phyloP scores from a whole-genome alignment of 2,329 filamentous ascomycete species.

The Septoria linicola region DNA sequence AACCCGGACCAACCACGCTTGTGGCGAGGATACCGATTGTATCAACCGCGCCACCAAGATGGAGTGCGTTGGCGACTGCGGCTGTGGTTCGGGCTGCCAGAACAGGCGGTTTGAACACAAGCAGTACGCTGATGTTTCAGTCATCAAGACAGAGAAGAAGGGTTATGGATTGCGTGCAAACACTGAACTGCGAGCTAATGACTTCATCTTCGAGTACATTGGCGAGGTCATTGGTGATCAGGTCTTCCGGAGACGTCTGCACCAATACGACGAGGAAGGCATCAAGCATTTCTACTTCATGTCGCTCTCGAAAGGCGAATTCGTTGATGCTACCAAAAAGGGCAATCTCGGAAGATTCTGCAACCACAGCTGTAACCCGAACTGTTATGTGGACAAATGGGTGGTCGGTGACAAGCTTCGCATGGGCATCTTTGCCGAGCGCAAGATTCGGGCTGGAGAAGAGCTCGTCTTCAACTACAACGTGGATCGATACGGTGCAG shows the following conservation, averaged over 20 bases:
- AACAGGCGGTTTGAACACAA: constrained; percentile 93
- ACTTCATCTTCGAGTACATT: constrained; percentile 98
- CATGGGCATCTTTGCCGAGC: constrained; percentile 96
- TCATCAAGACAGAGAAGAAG: constrained; percentile 98
- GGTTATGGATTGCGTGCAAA: constrained; percentile 89
- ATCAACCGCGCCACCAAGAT: constrained; percentile 98
- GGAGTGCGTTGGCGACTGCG: constrained; percentile 85
- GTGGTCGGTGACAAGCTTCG: constrained; percentile 94
- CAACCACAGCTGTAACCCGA: constrained; percentile 98
- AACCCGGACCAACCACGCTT: constrained; percentile 69
- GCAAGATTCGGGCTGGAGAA: constrained; percentile 80
- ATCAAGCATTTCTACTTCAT: constrained; percentile 99
- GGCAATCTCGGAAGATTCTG: constrained; percentile 96
- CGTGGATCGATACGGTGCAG: constrained; percentile 93
- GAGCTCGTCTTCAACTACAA: constrained; percentile 99
- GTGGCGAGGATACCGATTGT: constrained; percentile 94
- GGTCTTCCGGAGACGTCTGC: constrained; percentile 83
- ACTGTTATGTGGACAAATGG: constrained; percentile 99
- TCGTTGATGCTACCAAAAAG: constrained; percentile 95
- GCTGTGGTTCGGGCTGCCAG: constrained; percentile 82
- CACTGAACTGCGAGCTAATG: constrained; percentile 70
- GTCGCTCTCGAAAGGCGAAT: constrained; percentile 94
- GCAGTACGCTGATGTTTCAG: constrained; percentile 85
- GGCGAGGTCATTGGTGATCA: constrained; percentile 96
- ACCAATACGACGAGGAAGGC: constrained; percentile 90